Evolutionary conservation across 2,329 filamentous ascomycete genomes (phyloP).

Genomic region (Byssoonygena ceratinophila): DNA sequence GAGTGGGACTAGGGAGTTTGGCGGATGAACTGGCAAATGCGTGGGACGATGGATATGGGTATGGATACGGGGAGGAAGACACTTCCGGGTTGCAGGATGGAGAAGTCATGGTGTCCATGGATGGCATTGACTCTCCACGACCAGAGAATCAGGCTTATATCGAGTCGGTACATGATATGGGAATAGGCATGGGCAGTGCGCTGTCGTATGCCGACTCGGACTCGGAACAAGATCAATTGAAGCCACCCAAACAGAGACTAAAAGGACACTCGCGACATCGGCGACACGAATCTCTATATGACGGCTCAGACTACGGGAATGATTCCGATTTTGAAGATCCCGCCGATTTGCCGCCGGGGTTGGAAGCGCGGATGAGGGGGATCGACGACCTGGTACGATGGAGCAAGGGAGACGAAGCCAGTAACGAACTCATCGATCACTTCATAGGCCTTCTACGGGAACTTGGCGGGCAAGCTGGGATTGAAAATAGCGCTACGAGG

Average conservation of each 20-base stretch:
- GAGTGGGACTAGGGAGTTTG: slow-evolving; percentile 47
- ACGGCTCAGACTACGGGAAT: slow-evolving; percentile 49
- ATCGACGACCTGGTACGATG: slow-evolving; percentile 46
- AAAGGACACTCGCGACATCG: slow-evolving; percentile 30
- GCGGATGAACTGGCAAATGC: slow-evolving; percentile 54
- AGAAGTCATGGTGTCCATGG: slow-evolving; percentile 10
- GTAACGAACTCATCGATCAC: slow-evolving; percentile 44
- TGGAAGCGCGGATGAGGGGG: slow-evolving; percentile 46
- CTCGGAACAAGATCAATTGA: slow-evolving; percentile 16
- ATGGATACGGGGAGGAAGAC: slow-evolving; percentile 34
- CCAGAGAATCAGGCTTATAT: slow-evolving; percentile 13
- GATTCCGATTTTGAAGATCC: slow-evolving; percentile 46
- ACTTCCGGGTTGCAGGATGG: slow-evolving; percentile 10
- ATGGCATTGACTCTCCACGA: slow-evolving; percentile 22
- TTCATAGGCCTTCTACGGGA: slow-evolving; percentile 44
- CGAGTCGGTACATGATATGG: slow-evolving; percentile 22
- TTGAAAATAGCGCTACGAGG: slow-evolving; percentile 49
- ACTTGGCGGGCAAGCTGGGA: slow-evolving; percentile 45
- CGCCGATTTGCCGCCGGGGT: slow-evolving; percentile 43
- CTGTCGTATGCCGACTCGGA: slow-evolving; percentile 8
- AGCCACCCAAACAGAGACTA: slow-evolving; percentile 25
- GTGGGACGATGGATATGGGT: slow-evolving; percentile 43
- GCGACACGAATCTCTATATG: slow-evolving; percentile 40
- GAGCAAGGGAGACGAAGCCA: slow-evolving; percentile 44
- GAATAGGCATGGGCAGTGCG: slow-evolving; percentile 13